phyloP scores from a whole-genome alignment of 306 rosid genomes.

The barrel medic (Medicago truncatula) region MtrunA17r5.0-ANR NC_053045.1:38604501-38605000 shows the following conservation, averaged over 20 bases:
- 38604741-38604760: slow-evolving; percentile 25
- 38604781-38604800: slow-evolving; percentile 43
- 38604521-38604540: slow-evolving; percentile 96
- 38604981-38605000: background rate
- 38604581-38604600: slow-evolving; percentile 87
- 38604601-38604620: slow-evolving; percentile 80
- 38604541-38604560: slow-evolving; percentile 81
- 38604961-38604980: slow-evolving; percentile 22
- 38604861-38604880: background rate
- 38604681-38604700: slow-evolving; percentile 79
- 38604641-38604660: slow-evolving; percentile 89
- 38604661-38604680: slow-evolving; percentile 87
- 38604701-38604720: slow-evolving; percentile 83
- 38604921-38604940: background rate
- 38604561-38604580: slow-evolving; percentile 84
- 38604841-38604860: slow-evolving; percentile 55
- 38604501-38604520: slow-evolving; percentile 94
- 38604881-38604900: slow-evolving; percentile 1
- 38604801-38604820: slow-evolving; percentile 29
- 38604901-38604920: slow-evolving; percentile 34
- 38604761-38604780: slow-evolving; percentile 10
- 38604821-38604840: slow-evolving; percentile 58
- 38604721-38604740: slow-evolving; percentile 47
- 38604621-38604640: slow-evolving; percentile 79
- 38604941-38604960: background rate